Conservation (phyloP, 2,329 filamentous ascomycete genomes). For the Endoconidiophora polonica region DNA sequence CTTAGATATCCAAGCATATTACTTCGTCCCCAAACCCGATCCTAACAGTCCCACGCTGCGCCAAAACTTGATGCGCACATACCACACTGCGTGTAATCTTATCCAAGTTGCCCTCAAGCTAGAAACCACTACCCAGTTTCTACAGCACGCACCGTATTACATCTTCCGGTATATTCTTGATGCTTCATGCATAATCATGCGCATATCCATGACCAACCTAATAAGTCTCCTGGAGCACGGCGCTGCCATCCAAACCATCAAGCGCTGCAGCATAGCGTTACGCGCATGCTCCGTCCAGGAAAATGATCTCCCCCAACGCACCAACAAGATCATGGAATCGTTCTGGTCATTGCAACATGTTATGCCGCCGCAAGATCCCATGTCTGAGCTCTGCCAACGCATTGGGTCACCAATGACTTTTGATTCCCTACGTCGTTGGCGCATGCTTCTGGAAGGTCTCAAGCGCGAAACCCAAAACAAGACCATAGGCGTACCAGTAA, state of each 20-base stretch:
- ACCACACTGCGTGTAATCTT: conserved; percentile 30
- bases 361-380: conserved; percentile 24
- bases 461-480: conserved; percentile 18
- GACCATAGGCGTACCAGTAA: conserved; percentile 13
- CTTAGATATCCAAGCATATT: conserved; percentile 37
- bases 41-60: conserved; percentile 24
- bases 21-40: conserved; percentile 30
- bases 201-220: conserved; percentile 4
- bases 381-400: conserved; percentile 27
- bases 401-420: conserved; percentile 33
- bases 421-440: conserved; percentile 34
- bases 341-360: conserved; percentile 28
- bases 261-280: conserved; percentile 19
- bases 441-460: conserved; percentile 23
- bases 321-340: conserved; percentile 30
- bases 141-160: conserved; percentile 33
- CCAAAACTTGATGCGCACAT: conserved; percentile 29
- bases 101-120: conserved; percentile 27
- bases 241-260: conserved; percentile 21
- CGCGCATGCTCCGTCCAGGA: conserved; percentile 29
- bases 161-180: conserved; percentile 30
- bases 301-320: conserved; percentile 30
- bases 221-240: conserved; percentile 27
- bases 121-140: conserved; percentile 24
- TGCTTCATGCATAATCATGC: conserved; percentile 28